Base-by-base conservation (phyloP, 2,329 filamentous ascomycete genomes). In the Fusarium coffeatum region DNA sequence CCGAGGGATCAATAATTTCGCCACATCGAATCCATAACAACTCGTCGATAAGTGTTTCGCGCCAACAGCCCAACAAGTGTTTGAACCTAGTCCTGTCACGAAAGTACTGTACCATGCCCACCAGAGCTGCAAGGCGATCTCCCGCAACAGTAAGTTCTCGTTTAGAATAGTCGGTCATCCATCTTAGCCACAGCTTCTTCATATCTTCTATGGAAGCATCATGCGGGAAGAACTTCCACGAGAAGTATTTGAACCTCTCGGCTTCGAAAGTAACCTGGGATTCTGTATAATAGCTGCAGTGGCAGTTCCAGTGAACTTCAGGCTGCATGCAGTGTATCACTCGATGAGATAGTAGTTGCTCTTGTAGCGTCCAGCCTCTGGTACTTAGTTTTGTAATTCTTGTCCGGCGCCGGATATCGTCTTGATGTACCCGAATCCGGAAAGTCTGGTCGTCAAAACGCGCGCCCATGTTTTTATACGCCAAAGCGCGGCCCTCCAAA, bases 241-340 rank as follows among this genome's bases (percentile, higher is more conserved):
- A 10, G n/a, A 23, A 41, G 8, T 10, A 11, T 9, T 27, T 41
- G n/a, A 57, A 32, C 11, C 45, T 42, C 1, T n/a, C 18, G 5
- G 8, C 32, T 3, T 34, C 37, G 16, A 57, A 45, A 1, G 20
- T 20, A n/a, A 53, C 16, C 8, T 48, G 55, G 6, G 60, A 40
- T 20, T 65, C 54, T 15, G 43, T 65, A 5, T 47, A 42, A 11
- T 65, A 65, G 5, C 11, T 37, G 2, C 23, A 28, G 8, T 27
- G 40, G 18, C 60, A 65, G 25, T 64, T 53, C 60, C 64, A 64
- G 22, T 67, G 47, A 8, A 65, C n/a, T n/a, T 67, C 60, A 7
- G 41, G 30, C 4, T 43, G 22, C 56, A 67, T 67, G 12, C 60
- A 67, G 27, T 65, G 47, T 5, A 67, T n/a, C 3, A 54, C 53